phyloP scores from a whole-genome alignment of 805 yeast genomes.

The Lipomyces yamanashiensis region DNA sequence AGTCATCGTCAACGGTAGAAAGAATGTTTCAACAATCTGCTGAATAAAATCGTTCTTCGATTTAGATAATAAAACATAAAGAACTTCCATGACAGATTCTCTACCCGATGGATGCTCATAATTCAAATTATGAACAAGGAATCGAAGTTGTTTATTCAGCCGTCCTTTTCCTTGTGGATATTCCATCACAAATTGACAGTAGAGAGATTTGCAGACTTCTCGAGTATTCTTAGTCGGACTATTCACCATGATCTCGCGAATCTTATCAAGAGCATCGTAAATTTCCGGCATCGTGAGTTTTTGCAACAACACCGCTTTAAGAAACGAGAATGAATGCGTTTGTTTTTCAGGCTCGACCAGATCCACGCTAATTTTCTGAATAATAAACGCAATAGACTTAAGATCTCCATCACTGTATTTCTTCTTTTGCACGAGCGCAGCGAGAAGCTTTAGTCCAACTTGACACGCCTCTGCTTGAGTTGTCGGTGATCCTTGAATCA shows the following conservation, averaged over 20 bases:
- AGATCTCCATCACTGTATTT: slow-evolving; percentile 68
- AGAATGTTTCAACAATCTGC: slow-evolving; percentile 73
- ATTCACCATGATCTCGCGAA: slow-evolving; percentile 85
- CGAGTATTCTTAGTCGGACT: slow-evolving; percentile 83
- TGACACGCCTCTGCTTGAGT: slow-evolving; percentile 83
- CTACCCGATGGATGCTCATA: slow-evolving; percentile 89
- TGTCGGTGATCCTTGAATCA: slow-evolving; percentile 75
- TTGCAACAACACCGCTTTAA: slow-evolving; percentile 75
- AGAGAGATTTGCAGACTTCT: slow-evolving; percentile 80
- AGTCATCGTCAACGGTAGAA: slow-evolving; percentile 78
- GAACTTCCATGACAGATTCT: slow-evolving; percentile 85
- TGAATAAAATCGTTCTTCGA: slow-evolving; percentile 56
- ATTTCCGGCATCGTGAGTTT: slow-evolving; percentile 83
- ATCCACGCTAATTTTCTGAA: slow-evolving; percentile 79
- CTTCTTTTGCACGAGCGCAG: slow-evolving; percentile 72
- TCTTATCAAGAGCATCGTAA: slow-evolving; percentile 82
- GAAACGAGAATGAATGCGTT: slow-evolving; percentile 82
- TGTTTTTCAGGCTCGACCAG: slow-evolving; percentile 87
- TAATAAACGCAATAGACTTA: slow-evolving; percentile 70
- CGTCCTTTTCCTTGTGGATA: slow-evolving; percentile 91
- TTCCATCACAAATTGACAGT: slow-evolving; percentile 84
- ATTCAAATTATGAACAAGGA: slow-evolving; percentile 75
- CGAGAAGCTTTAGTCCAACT: slow-evolving; percentile 71
- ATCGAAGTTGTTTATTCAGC: slow-evolving; percentile 78
- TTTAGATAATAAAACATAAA: slow-evolving; percentile 70